These are phyloP conservation scores for Penicillium bialowiezense DNA, from an alignment of 495 filamentous ascomycete species.

Conservation along the genomic window DNA sequence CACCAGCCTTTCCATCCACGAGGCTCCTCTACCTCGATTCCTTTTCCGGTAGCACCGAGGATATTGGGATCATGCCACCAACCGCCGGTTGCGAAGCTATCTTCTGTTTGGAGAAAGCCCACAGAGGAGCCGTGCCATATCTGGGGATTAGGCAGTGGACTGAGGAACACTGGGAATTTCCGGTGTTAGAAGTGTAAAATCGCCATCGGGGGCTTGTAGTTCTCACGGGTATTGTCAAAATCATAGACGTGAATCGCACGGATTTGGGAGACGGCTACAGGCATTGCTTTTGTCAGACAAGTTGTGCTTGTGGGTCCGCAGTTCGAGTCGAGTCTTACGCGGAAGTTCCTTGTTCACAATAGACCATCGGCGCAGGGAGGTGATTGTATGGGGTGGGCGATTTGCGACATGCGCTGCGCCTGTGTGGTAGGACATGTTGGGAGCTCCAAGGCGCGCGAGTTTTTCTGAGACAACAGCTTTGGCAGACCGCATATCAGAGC, in stretches of 20 bases:
- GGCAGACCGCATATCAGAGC: slow-evolving; percentile 35
- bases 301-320: not conserved
- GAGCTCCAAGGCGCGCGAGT: slow-evolving; percentile 17
- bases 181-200: slow-evolving; percentile 8
- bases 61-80: slow-evolving; percentile 97
- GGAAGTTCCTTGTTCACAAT: slow-evolving; percentile 6
- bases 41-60: slow-evolving; percentile 81
- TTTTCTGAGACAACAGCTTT: slow-evolving; percentile 39
- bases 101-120: slow-evolving; percentile 68
- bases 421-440: slow-evolving; percentile 22
- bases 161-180: slow-evolving; percentile 70
- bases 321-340: not conserved
- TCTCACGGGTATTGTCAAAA: slow-evolving; percentile 93
- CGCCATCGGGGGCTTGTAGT: not conserved
- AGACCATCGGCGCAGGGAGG: slow-evolving; percentile 58
- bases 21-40: slow-evolving; percentile 76
- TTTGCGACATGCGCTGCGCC: no score
- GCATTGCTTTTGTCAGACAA: not conserved
- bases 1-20: slow-evolving; percentile 92
- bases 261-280: slow-evolving; percentile 61
- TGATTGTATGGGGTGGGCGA: slow-evolving; percentile 54
- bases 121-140: slow-evolving; percentile 80
- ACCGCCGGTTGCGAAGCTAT: slow-evolving; percentile 78
- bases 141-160: slow-evolving; percentile 82
- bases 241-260: slow-evolving; percentile 91